Evolutionary conservation across 2,329 filamentous ascomycete genomes (phyloP).

Genomic region (Monosporascus sp.): DNA sequence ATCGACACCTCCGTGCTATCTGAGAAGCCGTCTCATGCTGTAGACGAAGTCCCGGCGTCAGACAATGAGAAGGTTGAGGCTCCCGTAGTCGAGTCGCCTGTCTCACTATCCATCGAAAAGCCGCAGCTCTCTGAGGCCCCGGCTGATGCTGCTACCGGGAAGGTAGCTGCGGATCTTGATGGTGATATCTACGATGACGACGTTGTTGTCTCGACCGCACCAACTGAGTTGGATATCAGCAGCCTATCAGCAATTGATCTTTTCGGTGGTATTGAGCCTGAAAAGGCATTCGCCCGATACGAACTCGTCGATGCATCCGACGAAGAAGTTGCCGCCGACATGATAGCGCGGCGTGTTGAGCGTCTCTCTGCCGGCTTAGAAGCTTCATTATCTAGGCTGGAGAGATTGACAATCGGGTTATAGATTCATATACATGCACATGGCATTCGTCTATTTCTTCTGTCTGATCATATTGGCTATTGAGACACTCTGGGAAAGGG

Average conservation of each 20-base stretch:
- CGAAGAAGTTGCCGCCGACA: slow-evolving; percentile 38
- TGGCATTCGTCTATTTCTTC: not conserved
- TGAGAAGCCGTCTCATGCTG: slow-evolving; percentile 60
- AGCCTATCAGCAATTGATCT: slow-evolving; percentile 35
- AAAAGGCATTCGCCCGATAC: slow-evolving; percentile 59
- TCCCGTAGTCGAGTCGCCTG: slow-evolving; percentile 45
- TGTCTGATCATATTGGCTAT: not conserved
- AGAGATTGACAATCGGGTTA: slow-evolving; percentile 28
- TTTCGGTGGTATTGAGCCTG: slow-evolving; percentile 51
- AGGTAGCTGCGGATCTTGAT: slow-evolving; percentile 32
- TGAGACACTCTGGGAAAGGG: not conserved
- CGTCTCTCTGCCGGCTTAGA: slow-evolving; percentile 39
- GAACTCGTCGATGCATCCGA: slow-evolving; percentile 58
- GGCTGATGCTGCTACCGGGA: slow-evolving; percentile 20
- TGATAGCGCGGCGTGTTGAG: slow-evolving; percentile 46
- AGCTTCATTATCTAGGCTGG: slow-evolving; percentile 30
- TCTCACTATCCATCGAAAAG: slow-evolving; percentile 24
- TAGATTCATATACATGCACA: slow-evolving; percentile 9
- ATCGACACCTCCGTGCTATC: slow-evolving; percentile 61
- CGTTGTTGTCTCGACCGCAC: slow-evolving; percentile 18
- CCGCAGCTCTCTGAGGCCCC: slow-evolving; percentile 24
- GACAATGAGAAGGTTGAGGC: slow-evolving; percentile 53
- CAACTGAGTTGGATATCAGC: slow-evolving; percentile 38
- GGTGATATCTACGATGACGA: slow-evolving; percentile 57
- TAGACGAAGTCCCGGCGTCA: slow-evolving; percentile 38